Evolutionary conservation across 768 basidiomycete species (phyloP), one percentile per base, ranked within the genome.

Genomic region (Gelatoporia subvermispora): DNA sequence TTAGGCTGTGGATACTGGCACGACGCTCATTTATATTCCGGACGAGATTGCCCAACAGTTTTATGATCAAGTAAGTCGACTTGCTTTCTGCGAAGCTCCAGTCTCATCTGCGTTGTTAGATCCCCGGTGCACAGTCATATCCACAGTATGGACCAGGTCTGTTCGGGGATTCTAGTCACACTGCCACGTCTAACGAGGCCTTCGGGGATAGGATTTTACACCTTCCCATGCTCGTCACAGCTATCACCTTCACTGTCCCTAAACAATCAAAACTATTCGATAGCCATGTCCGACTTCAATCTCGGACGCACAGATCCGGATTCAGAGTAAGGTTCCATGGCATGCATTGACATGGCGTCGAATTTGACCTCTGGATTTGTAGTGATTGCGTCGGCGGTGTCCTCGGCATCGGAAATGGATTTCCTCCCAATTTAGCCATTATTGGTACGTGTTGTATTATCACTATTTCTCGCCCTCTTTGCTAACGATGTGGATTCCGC

Each of bases 1-100:
- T 18, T 47, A 84, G 82, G 80, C 82, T 17, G 73, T 86, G 49
- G 85, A 86, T 57, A 82, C 82, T 0, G 84, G 85, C 24, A 84
- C 82, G 3, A 79, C 82, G 23, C 67, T 84, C 22, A 77, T 85
- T 49, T 85, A 85, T 61, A 50, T 82, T 5, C 79, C 82, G 1
- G 59, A 65, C 35, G 41, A 57, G 0, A 52, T 78, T 23, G 78
- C 73, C 4, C 43, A 59, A 2, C 53, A 63, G 8, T 71, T 86
- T 49, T 86, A 85, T 61, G 45, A 54, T 2, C 54, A 60, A 55
- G 78, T 76, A 22, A 43, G 68, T 41, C 20, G 25, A 17, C 13
- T 3, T 35, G n/a, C 21, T 28, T 7, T 35, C 44, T 45, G n/a
- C 37, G 8, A 23, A 36, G 3, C 25, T 49, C 23, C 35, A 16